Base-by-base conservation (phyloP, 345 rosid genomes). In the Citrus australasica region DNA sequence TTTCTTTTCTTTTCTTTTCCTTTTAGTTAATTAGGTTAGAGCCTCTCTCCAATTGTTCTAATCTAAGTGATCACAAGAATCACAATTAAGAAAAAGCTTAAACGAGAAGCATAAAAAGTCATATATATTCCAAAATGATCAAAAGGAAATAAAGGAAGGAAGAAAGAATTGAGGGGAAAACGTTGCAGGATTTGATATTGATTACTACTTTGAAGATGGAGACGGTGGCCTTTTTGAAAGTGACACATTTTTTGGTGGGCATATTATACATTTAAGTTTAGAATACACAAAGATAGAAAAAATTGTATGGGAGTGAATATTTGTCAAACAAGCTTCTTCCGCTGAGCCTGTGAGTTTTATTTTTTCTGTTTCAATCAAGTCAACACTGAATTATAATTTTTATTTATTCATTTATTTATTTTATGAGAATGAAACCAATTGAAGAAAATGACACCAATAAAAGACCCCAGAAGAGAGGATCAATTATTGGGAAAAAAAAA, bases 61-160 rank as follows among this genome's bases (percentile, higher is more conserved):
- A 30, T 56, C 37, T 53, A 70, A 79, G 17, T 5, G 77, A 60
- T 64, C 28, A 63, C 53, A 77, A 76, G 82, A 71, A 83, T 78
- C 80, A 76, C 9, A 81, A 60, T 70, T 68, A 46, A 68, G 58
- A 7, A 53, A 76, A 83, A 72, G 86, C 81, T 82, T 76, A 65
- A 69, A 72, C 75, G 60, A 56, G 76, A 83, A 78, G 81, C 79
- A 78, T 25, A 40, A 76, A 78, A 80, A 79, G 82, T 32, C 25
- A 28, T 37, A 67, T 67, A 82, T 87, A 82, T 85, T 84, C 82
- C 82, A 56, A 71, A 62, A 79, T 68, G 81, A 82, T 82, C 76
- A 77, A 78, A 83, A 77, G 72, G 62, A 46, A 69, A 81, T 56
- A 63, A 63, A 58, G 37, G 19, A 1, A 70, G 30, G 16, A 48